Conservation (phyloP, 2,329 filamentous ascomycete genomes). For the Geoglossum cookeanum region DNA sequence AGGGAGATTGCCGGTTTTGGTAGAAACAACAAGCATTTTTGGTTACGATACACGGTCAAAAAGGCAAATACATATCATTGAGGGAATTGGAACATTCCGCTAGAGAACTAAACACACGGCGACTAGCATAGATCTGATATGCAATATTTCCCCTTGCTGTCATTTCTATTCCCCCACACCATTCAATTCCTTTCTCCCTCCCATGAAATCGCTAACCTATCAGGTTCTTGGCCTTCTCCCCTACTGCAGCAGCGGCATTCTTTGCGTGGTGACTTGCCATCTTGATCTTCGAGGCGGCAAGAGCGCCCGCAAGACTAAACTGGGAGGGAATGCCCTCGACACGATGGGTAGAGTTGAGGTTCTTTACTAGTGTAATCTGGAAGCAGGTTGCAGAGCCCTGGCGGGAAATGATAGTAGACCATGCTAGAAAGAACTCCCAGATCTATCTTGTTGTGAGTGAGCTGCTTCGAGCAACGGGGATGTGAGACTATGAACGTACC, state of each 20-base stretch:
- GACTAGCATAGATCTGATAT: neutral
- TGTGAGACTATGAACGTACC: conserved; percentile 33
- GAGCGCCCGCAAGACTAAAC: conserved; percentile 47
- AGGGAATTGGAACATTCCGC: neutral
- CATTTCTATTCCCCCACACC: neutral
- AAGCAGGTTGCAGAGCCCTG: conserved; percentile 73
- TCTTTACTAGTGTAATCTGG: conserved; percentile 76
- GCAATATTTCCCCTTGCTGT: neutral
- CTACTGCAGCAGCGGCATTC: neutral
- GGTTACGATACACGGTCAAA: neutral
- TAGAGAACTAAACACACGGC: neutral
- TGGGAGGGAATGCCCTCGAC: conserved; percentile 54
- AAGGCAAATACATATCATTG: neutral
- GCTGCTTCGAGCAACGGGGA: neutral
- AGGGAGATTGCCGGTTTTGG: neutral
- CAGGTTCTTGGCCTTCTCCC: neutral
- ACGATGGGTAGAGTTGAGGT: conserved; percentile 72
- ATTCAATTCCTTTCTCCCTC: neutral
- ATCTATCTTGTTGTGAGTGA: conserved; percentile 34
- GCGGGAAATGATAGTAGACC: conserved; percentile 64
- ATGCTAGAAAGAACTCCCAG: conserved; percentile 83
- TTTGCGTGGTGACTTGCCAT: conserved; percentile 2
- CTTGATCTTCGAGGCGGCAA: conserved; percentile 28
- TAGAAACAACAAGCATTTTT: neutral
- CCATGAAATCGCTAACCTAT: neutral